A percentile compares a stretch with the other conserved stretches of the same genome.
These are phyloP conservation scores for Aspergillus steynii DNA, from an alignment of 495 filamentous ascomycete genomes.

Conservation along the genomic window DNA sequence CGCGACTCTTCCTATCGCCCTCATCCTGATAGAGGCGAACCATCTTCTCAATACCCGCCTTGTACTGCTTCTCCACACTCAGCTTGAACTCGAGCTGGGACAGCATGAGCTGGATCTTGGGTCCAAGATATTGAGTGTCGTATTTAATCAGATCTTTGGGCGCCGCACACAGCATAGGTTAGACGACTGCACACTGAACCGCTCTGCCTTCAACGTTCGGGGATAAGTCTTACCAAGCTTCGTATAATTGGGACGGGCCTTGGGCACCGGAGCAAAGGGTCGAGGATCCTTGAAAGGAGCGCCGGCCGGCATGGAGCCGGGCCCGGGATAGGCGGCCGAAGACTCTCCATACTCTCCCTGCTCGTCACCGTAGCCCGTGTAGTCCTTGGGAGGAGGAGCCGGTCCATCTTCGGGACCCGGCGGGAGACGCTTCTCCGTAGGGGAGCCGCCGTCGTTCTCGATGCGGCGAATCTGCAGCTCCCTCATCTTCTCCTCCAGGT, in stretches of 20 bases:
- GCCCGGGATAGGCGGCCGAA: slow-evolving; percentile 55
- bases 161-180: slow-evolving; percentile 1
- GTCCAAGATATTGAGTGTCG: slow-evolving; percentile 92
- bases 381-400: slow-evolving; percentile 68
- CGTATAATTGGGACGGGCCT: slow-evolving; percentile 83
- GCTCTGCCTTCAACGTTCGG: background rate
- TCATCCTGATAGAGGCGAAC: slow-evolving; percentile 96
- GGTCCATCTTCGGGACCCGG: slow-evolving; percentile 38
- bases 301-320: slow-evolving; percentile 77
- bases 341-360: slow-evolving; percentile 54
- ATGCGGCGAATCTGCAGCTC: slow-evolving; percentile 83
- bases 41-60: slow-evolving; percentile 99
- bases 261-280: slow-evolving; percentile 68
- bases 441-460: slow-evolving; percentile 53
- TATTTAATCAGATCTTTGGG: slow-evolving; percentile 93
- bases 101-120: slow-evolving; percentile 98
- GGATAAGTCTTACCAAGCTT: slow-evolving; percentile 71
- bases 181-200: background rate
- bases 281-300: slow-evolving; percentile 77
- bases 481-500: slow-evolving; percentile 85
- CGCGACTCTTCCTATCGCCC: slow-evolving; percentile 92
- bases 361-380: slow-evolving; percentile 50
- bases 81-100: slow-evolving; percentile 98
- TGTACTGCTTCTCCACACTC: slow-evolving; percentile 98
- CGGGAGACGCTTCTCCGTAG: slow-evolving; percentile 35